Percentiles rank a stretch among this genome's conserved stretches.
phyloP scores from a whole-genome alignment of 805 yeast genomes.

The Sugiyamaella lignohabitans region DNA sequence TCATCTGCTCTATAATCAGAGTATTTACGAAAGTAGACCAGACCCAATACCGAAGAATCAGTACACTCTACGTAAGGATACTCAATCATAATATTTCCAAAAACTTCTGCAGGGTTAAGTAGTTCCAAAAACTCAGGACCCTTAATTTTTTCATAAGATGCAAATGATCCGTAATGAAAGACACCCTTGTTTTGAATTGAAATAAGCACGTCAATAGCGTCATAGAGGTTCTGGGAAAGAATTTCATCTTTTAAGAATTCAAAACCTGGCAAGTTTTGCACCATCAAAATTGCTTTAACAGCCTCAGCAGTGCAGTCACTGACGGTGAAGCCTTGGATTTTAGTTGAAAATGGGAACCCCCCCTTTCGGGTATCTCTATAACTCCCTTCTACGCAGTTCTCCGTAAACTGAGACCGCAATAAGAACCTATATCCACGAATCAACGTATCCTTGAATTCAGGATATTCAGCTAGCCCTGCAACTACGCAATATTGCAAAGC shows the following conservation, averaged over 20 bases:
- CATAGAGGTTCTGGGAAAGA: slow-evolving; percentile 45
- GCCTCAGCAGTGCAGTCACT: slow-evolving; percentile 97
- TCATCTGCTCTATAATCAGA: slow-evolving; percentile 61
- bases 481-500: slow-evolving; percentile 74
- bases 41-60: slow-evolving; percentile 86
- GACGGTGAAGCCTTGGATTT: slow-evolving; percentile 93
- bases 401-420: slow-evolving; percentile 76
- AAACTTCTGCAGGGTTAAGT: slow-evolving; percentile 94
- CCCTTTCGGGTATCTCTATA: slow-evolving; percentile 81
- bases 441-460: slow-evolving; percentile 59
- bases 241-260: slow-evolving; percentile 47
- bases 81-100: slow-evolving; percentile 97
- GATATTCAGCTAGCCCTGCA: slow-evolving; percentile 69
- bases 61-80: slow-evolving; percentile 98
- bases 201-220: slow-evolving; percentile 72
- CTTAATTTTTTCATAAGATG: slow-evolving; percentile 82
- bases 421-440: slow-evolving; percentile 64
- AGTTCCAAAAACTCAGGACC: slow-evolving; percentile 71
- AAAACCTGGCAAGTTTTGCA: slow-evolving; percentile 55
- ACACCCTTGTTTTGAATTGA: slow-evolving; percentile 70
- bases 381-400: slow-evolving; percentile 68
- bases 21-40: slow-evolving; percentile 65
- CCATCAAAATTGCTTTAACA: slow-evolving; percentile 88
- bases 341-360: slow-evolving; percentile 95
- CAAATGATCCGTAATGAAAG: slow-evolving; percentile 84